Conservation (phyloP, 2,329 filamentous ascomycete species). For the Gyromitra esculenta region DNA sequence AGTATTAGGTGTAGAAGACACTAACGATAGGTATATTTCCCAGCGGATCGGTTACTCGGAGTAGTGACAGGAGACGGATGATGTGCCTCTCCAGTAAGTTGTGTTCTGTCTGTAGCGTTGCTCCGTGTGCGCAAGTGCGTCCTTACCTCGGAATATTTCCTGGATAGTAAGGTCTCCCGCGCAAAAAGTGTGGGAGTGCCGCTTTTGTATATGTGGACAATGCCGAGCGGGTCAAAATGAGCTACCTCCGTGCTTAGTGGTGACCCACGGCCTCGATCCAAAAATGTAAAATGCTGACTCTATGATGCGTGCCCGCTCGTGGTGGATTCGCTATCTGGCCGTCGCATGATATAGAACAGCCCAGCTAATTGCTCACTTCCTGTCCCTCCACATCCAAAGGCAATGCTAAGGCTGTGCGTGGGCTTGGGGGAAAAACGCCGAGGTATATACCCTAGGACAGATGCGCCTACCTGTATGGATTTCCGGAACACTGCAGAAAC, state of each 20-base stretch:
- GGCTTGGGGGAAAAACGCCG: constrained; percentile 20
- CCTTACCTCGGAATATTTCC: constrained; percentile 44
- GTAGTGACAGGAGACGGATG: constrained; percentile 39
- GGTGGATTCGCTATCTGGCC: constrained; percentile 47
- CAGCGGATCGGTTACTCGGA: constrained; percentile 43
- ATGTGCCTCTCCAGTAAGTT: constrained; percentile 42
- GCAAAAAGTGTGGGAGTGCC: constrained; percentile 40
- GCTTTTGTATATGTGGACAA: constrained; percentile 49
- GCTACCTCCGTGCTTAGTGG: constrained; percentile 43
- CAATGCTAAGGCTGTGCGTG: constrained; percentile 37
- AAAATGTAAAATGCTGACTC: constrained; percentile 40
- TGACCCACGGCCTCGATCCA: constrained; percentile 46
- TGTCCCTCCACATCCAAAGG: constrained; percentile 33
- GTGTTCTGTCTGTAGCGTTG: constrained; percentile 40
- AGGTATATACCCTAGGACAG: constrained; percentile 31
- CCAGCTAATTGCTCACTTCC: constrained; percentile 37
- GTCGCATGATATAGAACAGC: constrained; percentile 45
- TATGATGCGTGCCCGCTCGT: constrained; percentile 50
- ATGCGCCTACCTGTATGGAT: constrained; percentile 26
- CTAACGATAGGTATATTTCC: constrained; percentile 49
- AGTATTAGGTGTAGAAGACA: constrained; percentile 34
- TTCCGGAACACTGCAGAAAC: constrained; percentile 37
- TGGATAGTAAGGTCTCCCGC: constrained; percentile 47
- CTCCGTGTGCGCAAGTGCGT: constrained; percentile 35
- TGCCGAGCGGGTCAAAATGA: constrained; percentile 42